These are phyloP conservation scores for Salisapilia sapeloensis DNA, from an alignment of 352 stramenopile genomes.

Conservation along the genomic window DNA sequence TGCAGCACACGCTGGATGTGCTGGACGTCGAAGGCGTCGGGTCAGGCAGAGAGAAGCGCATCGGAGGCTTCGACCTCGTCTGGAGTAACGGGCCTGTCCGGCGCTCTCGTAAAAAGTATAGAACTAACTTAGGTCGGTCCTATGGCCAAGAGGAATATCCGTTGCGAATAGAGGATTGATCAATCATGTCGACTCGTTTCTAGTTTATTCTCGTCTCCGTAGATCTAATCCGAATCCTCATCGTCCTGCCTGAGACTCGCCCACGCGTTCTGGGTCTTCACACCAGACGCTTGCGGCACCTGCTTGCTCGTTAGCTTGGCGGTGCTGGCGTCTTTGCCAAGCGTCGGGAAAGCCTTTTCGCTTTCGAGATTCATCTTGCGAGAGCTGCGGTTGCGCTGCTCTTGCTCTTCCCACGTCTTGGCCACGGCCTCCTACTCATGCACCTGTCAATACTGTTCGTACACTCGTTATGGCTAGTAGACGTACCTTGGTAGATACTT, in stretches of 20 bases:
- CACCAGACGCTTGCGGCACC: slow-evolving; percentile 27
- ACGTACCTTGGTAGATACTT: slow-evolving; percentile 18
- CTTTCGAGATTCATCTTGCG: slow-evolving; percentile 50
- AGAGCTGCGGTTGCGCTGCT: slow-evolving; percentile 41
- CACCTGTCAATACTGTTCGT: background rate
- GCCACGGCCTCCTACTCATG: slow-evolving; percentile 22
- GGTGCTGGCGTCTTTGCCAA: slow-evolving; percentile 28
- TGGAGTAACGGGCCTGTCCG: slow-evolving; percentile 20
- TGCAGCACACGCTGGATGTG: slow-evolving; percentile 81
- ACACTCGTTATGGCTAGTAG: background rate
- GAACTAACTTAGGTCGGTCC: slow-evolving; percentile 34
- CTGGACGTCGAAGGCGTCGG: slow-evolving; percentile 59
- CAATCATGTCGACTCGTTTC: slow-evolving; percentile 1
- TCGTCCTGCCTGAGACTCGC: slow-evolving; percentile 39
- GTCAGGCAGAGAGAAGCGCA: slow-evolving; percentile 18
- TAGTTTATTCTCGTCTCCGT: slow-evolving; percentile 1
- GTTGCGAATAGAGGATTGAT: background rate
- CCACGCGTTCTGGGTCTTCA: slow-evolving; percentile 64
- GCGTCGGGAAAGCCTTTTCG: slow-evolving; percentile 59
- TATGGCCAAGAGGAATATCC: slow-evolving; percentile 14
- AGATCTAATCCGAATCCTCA: slow-evolving; percentile 12
- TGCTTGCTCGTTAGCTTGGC: slow-evolving; percentile 49
- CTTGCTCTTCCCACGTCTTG: slow-evolving; percentile 51
- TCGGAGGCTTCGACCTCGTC: slow-evolving; percentile 61
- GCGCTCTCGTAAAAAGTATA: slow-evolving; percentile 26